Evolutionary conservation across 345 rosid species (phyloP).

Genomic region (Hibiscus syriacus): DNA sequence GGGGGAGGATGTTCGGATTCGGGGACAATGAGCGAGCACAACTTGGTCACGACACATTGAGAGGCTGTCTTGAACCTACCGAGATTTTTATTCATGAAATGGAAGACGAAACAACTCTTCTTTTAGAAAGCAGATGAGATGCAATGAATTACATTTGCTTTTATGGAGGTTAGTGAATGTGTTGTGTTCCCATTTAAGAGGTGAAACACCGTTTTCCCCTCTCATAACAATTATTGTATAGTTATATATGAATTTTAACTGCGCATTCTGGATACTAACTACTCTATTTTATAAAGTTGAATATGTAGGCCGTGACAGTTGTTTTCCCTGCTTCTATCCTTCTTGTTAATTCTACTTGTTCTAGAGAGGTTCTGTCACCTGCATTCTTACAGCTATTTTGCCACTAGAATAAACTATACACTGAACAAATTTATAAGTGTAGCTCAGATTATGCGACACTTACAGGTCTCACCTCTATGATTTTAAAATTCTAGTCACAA

Average conservation of each 20-base stretch:
- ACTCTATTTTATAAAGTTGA: not conserved
- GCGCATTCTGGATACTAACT: not conserved
- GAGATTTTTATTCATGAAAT: slow-evolving; percentile 60
- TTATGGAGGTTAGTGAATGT: not conserved
- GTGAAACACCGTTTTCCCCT: not conserved
- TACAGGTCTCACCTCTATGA: not conserved
- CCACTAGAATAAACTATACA: not conserved
- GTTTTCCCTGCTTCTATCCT: slow-evolving; percentile 21
- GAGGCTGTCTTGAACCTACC: slow-evolving; percentile 69
- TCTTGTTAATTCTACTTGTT: not conserved
- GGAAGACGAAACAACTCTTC: slow-evolving; percentile 17
- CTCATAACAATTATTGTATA: too few species aligned
- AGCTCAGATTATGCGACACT: not conserved
- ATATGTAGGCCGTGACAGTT: not conserved
- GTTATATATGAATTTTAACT: not conserved
- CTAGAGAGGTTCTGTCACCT: too few species aligned
- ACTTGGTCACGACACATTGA: slow-evolving; percentile 73
- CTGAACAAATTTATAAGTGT: not conserved
- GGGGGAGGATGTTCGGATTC: slow-evolving; percentile 75
- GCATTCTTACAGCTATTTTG: not conserved
- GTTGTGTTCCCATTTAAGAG: not conserved
- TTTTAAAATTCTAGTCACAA: not conserved
- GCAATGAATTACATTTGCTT: not conserved
- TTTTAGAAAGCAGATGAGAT: slow-evolving; percentile 9
- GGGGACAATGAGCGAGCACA: slow-evolving; percentile 94